Percentiles rank a stretch among this genome's conserved stretches.
Conservation (phyloP, 73 alveolate genomes). For the Paramecium sexaurelia region DNA sequence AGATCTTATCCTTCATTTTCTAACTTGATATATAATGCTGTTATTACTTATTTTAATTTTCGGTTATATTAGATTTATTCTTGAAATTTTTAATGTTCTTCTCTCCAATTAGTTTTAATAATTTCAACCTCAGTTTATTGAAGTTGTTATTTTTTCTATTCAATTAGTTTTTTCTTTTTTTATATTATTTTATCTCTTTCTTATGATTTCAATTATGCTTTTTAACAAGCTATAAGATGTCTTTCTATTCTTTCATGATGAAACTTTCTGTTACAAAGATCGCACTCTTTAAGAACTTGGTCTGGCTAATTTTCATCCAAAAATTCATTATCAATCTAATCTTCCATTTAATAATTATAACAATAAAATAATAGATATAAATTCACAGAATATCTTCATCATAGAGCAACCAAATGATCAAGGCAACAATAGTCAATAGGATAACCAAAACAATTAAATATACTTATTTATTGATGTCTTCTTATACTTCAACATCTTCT, state of each 20-base stretch:
- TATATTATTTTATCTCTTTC: neutral
- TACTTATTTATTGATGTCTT: neutral
- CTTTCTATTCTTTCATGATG: neutral
- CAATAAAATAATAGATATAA: neutral
- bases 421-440: neutral
- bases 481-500: neutral
- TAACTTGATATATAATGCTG: neutral
- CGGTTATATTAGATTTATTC: conserved; percentile 10
- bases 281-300: neutral
- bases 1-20: neutral
- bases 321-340: neutral
- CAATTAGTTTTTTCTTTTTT: neutral
- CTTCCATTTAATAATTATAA: neutral
- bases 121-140: neutral
- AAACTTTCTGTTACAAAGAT: neutral
- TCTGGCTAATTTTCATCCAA: neutral
- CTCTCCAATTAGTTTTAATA: neutral
- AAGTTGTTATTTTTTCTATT: neutral
- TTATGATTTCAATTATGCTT: neutral
- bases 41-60: neutral
- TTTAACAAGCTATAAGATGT: neutral
- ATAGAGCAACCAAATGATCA: neutral
- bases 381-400: neutral
- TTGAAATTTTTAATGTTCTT: conserved; percentile 7
- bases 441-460: neutral